A percentile compares a stretch with the other conserved stretches of the same genome.
Conservation (phyloP, 1,284 basidiomycete genomes). For the Amylostereum chailletii region DNA sequence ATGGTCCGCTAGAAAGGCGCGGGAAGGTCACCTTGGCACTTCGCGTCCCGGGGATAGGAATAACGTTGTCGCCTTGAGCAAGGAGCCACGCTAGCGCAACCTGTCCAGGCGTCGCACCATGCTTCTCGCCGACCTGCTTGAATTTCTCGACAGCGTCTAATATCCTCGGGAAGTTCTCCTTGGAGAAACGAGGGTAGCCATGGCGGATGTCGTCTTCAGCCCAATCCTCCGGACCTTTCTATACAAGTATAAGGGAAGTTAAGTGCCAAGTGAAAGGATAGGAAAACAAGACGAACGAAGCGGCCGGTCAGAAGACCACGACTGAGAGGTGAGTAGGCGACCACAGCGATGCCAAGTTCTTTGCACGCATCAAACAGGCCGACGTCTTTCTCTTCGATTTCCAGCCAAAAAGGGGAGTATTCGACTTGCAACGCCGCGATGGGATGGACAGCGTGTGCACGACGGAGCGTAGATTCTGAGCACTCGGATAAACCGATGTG, state of each 20-base stretch:
- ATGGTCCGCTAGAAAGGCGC: too few species aligned
- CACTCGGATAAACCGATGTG: constrained; percentile 58
- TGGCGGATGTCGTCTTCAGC: constrained; percentile 8
- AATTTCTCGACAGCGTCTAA: constrained; percentile 41
- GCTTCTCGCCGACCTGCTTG: constrained; percentile 30
- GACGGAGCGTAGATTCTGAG: constrained; percentile 46
- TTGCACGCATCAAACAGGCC: constrained; percentile 38
- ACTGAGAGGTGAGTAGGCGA: constrained; percentile 24
- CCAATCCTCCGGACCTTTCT: constrained; percentile 13
- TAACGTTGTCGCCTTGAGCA: constrained; percentile 41
- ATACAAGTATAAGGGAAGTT: constrained; percentile 13
- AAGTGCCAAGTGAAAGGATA: not conserved
- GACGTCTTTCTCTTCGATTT: constrained; percentile 41
- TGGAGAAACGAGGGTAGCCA: constrained; percentile 19
- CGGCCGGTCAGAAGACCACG: not conserved
- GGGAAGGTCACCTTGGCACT: constrained; percentile 25
- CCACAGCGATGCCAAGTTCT: constrained; percentile 43
- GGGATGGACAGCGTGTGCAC: constrained; percentile 53
- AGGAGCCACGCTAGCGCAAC: constrained; percentile 59
- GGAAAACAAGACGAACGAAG: not conserved
- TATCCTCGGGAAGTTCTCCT: constrained; percentile 50
- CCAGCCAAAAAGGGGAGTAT: constrained; percentile 50
- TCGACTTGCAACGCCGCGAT: constrained; percentile 59
- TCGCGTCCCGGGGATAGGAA: constrained; percentile 46
- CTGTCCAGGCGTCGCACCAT: constrained; percentile 45